These are phyloP conservation scores for Clavaria fumosa DNA, from an alignment of 768 basidiomycete species.

Conservation along the genomic window DNA sequence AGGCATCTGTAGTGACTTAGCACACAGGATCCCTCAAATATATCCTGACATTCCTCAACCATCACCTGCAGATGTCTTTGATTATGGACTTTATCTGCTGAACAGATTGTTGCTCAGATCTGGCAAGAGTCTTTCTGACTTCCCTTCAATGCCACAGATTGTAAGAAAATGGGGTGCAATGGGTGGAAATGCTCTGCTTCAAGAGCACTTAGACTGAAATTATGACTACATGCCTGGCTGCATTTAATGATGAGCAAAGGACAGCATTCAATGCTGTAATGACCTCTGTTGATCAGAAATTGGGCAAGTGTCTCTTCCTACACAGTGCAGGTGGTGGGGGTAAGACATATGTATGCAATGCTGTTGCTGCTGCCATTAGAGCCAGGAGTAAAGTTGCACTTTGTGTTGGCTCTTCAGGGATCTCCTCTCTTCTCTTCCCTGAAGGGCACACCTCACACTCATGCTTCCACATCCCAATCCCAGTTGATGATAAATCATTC, in stretches of 20 bases:
- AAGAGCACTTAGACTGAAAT: slow-evolving; percentile 21
- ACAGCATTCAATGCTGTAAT: slow-evolving; percentile 26
- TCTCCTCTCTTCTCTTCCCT: slow-evolving; percentile 28
- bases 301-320: slow-evolving; percentile 22
- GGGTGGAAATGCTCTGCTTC: slow-evolving; percentile 16
- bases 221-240: slow-evolving; percentile 7
- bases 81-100: slow-evolving; percentile 29
- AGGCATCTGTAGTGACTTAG: slow-evolving; percentile 28
- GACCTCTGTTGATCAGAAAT: slow-evolving; percentile 19
- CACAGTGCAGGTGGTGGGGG: slow-evolving; percentile 30
- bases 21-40: no score
- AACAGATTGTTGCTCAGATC: slow-evolving; percentile 14
- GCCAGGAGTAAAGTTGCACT: slow-evolving; percentile 21
- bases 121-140: slow-evolving; percentile 13
- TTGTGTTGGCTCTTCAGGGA: slow-evolving; percentile 34
- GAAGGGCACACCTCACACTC: slow-evolving; percentile 36
- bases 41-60: slow-evolving; percentile 23
- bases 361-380: slow-evolving; percentile 16
- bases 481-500: not conserved
- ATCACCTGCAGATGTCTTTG: slow-evolving; percentile 20
- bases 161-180: slow-evolving; percentile 14
- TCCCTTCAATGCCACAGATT: slow-evolving; percentile 18
- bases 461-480: slow-evolving; percentile 31
- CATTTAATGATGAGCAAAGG: slow-evolving; percentile 16
- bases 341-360: slow-evolving; percentile 31